These are phyloP conservation scores for Rhinocladiella similis DNA, from an alignment of 2,329 filamentous ascomycete genomes.

Conservation along the genomic window DNA sequence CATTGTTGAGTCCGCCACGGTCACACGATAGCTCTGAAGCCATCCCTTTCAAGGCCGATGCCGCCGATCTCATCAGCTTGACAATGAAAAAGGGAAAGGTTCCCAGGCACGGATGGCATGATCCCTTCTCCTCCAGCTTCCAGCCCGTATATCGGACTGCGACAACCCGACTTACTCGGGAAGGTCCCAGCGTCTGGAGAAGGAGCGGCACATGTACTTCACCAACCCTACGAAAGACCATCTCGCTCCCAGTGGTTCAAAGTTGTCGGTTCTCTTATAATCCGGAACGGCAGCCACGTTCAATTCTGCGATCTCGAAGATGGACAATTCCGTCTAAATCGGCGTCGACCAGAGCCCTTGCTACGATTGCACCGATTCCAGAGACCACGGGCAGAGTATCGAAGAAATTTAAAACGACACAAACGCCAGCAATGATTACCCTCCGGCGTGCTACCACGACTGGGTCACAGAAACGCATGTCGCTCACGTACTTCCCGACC, in stretches of 20 bases:
- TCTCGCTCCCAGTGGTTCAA: slow-evolving; percentile 13
- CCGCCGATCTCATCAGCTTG: slow-evolving; percentile 20
- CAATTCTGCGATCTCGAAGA: neutral
- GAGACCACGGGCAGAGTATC: slow-evolving; percentile 5
- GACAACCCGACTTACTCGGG: neutral
- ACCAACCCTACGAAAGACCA: slow-evolving; percentile 7
- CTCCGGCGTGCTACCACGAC: slow-evolving; percentile 26
- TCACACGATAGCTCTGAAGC: slow-evolving; percentile 17
- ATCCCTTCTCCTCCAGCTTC: neutral
- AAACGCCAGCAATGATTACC: slow-evolving; percentile 30
- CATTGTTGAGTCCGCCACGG: slow-evolving; percentile 23
- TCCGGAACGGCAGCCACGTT: too few species aligned
- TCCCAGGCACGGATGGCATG: slow-evolving; percentile 2
- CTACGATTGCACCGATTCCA: slow-evolving; percentile 16
- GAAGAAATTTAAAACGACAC: neutral
- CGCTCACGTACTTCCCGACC: slow-evolving; percentile 27
- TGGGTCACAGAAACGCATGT: slow-evolving; percentile 8
- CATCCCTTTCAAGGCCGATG: slow-evolving; percentile 23
- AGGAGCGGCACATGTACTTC: neutral
- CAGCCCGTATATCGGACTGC: neutral
- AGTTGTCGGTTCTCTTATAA: neutral
- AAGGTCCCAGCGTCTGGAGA: neutral
- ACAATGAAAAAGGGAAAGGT: slow-evolving; percentile 25
- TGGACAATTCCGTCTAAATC: slow-evolving; percentile 28
- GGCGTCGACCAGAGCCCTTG: slow-evolving; percentile 18